These are phyloP conservation scores for Pseudovirgaria hyperparasitica DNA, from an alignment of 2,329 filamentous ascomycete species.

Conservation along the genomic window DNA sequence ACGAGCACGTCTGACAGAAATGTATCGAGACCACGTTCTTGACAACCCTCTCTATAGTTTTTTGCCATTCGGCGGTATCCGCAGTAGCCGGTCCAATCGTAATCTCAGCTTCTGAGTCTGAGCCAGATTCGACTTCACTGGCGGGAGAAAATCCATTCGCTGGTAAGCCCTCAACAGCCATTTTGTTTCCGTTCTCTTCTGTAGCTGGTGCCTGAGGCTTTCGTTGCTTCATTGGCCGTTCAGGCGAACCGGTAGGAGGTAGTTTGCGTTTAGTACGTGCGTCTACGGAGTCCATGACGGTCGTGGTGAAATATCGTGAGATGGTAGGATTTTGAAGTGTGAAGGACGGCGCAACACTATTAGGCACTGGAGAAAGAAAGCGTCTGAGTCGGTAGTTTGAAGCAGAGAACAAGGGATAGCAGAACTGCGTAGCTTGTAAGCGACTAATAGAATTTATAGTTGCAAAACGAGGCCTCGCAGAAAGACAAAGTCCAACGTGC, in stretches of 20 bases:
- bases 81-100: conserved; percentile 32
- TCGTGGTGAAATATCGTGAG: conserved; percentile 4
- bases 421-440: neutral
- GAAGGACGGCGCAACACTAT: neutral
- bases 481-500: neutral
- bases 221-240: conserved; percentile 43
- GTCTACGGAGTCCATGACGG: conserved; percentile 36
- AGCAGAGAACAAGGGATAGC: neutral
- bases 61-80: conserved; percentile 84
- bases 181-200: conserved; percentile 19
- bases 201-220: conserved; percentile 34
- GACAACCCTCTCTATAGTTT: conserved; percentile 86
- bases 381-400: neutral
- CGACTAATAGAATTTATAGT: neutral
- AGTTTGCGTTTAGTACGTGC: conserved; percentile 42
- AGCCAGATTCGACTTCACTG: conserved; percentile 27
- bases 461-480: neutral
- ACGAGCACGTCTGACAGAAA: conserved; percentile 95
- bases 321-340: neutral
- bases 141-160: conserved; percentile 9
- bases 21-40: conserved; percentile 96
- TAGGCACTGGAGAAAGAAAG: neutral
- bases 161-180: conserved; percentile 10
- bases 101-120: conserved; percentile 26
- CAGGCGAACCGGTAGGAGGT: conserved; percentile 34